Evolutionary conservation across 495 filamentous ascomycete genomes (phyloP).

Genomic region (Daldinia concentrica): DNA sequence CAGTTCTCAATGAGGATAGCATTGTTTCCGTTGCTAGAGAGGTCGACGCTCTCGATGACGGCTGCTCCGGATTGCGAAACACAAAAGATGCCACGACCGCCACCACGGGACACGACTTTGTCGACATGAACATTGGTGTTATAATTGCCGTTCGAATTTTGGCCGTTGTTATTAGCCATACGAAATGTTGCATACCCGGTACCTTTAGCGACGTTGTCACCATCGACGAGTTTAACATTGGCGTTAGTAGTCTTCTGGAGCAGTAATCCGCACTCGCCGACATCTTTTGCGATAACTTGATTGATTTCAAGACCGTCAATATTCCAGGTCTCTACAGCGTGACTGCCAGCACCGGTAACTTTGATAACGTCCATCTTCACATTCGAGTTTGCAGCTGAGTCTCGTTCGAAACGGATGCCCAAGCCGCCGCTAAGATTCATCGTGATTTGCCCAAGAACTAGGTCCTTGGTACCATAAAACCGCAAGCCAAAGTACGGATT

Average conservation of each 20-base stretch:
- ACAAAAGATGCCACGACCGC: conserved; percentile 58
- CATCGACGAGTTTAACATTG: conserved; percentile 55
- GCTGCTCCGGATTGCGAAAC: conserved; percentile 57
- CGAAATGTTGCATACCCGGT: conserved; percentile 59
- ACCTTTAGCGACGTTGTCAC: conserved; percentile 54
- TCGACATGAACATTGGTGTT: conserved; percentile 55
- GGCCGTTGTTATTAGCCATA: conserved; percentile 58
- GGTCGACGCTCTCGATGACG: conserved; percentile 50
- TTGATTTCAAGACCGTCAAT: conserved; percentile 55
- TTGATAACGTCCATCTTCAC: conserved; percentile 55
- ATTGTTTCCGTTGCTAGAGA: conserved; percentile 58
- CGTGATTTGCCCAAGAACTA: conserved; percentile 53
- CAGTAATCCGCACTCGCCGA: conserved; percentile 57
- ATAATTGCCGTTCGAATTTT: conserved; percentile 51
- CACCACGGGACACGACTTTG: conserved; percentile 56
- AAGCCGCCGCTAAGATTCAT: conserved; percentile 57
- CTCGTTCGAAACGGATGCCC: conserved; percentile 59
- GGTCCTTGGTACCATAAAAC: conserved; percentile 53
- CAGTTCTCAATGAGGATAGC: conserved; percentile 61
- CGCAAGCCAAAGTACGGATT: conserved; percentile 59
- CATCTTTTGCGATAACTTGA: conserved; percentile 54
- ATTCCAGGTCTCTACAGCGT: conserved; percentile 60
- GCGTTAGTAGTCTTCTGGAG: conserved; percentile 56
- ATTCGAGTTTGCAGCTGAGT: conserved; percentile 52
- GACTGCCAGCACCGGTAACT: conserved; percentile 55